Conservation (phyloP, 176 grass and related monocot species). For the Pharus latifolius region DNA sequence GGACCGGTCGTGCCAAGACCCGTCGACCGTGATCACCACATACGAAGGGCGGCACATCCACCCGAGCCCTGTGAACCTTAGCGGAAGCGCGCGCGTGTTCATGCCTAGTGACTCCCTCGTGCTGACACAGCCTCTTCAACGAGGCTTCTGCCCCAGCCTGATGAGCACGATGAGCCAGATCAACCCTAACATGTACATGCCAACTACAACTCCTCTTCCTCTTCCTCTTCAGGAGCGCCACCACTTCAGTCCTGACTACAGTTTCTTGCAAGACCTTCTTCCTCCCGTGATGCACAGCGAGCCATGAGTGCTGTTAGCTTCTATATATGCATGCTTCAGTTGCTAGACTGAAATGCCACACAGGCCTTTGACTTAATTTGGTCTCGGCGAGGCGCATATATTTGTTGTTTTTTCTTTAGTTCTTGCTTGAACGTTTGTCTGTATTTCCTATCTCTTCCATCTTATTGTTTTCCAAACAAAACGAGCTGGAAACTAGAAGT, state of each 20-base stretch:
- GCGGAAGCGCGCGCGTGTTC: not conserved
- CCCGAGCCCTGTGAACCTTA: conserved; percentile 24
- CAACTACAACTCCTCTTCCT: not conserved
- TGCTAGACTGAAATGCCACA: no score
- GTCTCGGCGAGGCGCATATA: not conserved
- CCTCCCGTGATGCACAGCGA: not conserved
- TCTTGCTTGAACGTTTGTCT: no score
- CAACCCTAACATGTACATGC: conserved; percentile 25
- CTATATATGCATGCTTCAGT: not conserved
- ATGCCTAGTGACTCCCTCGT: not conserved
- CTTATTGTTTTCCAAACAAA: no score
- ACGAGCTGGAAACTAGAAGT: no score
- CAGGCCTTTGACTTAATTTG: not conserved
- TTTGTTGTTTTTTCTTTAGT: not conserved
- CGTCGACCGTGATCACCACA: conserved; percentile 60
- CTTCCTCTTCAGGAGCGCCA: not conserved
- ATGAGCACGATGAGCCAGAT: not conserved
- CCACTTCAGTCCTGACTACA: conserved; percentile 3
- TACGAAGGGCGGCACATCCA: conserved; percentile 81
- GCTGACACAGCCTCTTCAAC: not conserved
- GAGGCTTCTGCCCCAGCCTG: not conserved
- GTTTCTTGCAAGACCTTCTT: conserved; percentile 35
- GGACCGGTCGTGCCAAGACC: conserved; percentile 66
- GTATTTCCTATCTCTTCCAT: no score
- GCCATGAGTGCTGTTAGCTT: not conserved